Evolutionary conservation across 169 alveolate species (phyloP), one percentile per base, ranked within the genome.

Genomic region (Plasmodium yoelii): DNA sequence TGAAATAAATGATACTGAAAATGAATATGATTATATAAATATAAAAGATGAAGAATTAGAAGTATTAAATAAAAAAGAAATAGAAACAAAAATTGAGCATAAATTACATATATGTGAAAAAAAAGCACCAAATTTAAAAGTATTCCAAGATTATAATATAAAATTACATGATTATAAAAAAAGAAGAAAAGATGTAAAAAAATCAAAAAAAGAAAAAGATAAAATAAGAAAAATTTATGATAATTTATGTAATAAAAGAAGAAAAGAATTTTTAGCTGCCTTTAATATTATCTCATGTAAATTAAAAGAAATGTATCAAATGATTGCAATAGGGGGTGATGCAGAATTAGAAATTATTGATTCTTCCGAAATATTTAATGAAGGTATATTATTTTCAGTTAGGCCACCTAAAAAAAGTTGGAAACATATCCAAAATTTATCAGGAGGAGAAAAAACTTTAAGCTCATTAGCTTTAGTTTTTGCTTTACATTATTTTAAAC

Each of bases 361-460:
- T 90, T 87, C 98, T 28, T 87, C 97, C 10, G 99, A 98, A 89
- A 99, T 99, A 7, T 99, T 99, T 84, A 88, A 98, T 26, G 99
- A 98, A 88, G 99, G 99, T 18, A 96, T 99, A n/a, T 84, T 94
- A 26, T 98, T 98, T 89, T 95, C 99, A 22, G 99, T 98, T 9
- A 92, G 99, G 71, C 99, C 99, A 18, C 98, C 98, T 6, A 96
- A 96, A 88, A 99, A 99, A 92, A 95, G 99, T 75, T 99, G 99
- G 99, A 98, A 98, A 89, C 97, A 96, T 71, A 98, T 99, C 65
- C 96, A 97, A 26, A 97, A 98, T 72, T 95, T 98, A 46, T 96
- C 99, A 13, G 96, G 99, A 44, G 99, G 99, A 44, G 99, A 99
- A 94, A 98, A 98, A 93, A 99, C 99, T 12, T 89, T 99, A 34